phyloP scores from a whole-genome alignment of 176 grass and related monocot species.

The Puccinellia tenuiflora region DNA sequence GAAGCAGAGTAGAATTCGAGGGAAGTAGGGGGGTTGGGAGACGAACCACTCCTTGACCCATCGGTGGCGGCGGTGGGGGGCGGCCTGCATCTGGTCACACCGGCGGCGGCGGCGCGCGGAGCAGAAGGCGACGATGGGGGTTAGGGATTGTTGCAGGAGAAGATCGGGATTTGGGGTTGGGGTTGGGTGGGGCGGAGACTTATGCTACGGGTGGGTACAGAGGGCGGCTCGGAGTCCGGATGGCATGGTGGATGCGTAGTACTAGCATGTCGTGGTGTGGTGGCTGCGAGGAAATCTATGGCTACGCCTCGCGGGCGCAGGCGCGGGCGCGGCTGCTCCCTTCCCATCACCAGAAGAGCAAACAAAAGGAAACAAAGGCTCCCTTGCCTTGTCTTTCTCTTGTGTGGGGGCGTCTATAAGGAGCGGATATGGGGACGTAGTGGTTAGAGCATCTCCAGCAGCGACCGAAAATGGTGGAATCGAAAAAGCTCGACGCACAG shows the following conservation, averaged over 20 bases:
- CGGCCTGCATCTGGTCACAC: conserved; percentile 34
- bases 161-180: not conserved
- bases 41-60: conserved; percentile 85
- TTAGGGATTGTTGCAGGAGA: not conserved
- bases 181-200: not conserved
- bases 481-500: no score
- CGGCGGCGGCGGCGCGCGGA: not conserved
- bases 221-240: not conserved
- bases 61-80: conserved; percentile 20
- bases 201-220: not conserved
- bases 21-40: not conserved
- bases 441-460: no score
- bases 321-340: not conserved
- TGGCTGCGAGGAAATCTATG: conserved; percentile 18
- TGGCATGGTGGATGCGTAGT: conserved; percentile 2
- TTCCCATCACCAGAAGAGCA: not conserved
- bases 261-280: not conserved
- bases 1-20: not conserved
- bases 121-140: not conserved
- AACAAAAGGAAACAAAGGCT: not conserved
- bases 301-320: conserved; percentile 8
- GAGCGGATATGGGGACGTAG: not conserved
- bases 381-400: not conserved
- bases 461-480: no score
- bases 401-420: not conserved